Evolutionary conservation across 2,329 filamentous ascomycete species (phyloP), one percentile per base, ranked within the genome.

Genomic region (Akanthomyces uredinophilus): DNA sequence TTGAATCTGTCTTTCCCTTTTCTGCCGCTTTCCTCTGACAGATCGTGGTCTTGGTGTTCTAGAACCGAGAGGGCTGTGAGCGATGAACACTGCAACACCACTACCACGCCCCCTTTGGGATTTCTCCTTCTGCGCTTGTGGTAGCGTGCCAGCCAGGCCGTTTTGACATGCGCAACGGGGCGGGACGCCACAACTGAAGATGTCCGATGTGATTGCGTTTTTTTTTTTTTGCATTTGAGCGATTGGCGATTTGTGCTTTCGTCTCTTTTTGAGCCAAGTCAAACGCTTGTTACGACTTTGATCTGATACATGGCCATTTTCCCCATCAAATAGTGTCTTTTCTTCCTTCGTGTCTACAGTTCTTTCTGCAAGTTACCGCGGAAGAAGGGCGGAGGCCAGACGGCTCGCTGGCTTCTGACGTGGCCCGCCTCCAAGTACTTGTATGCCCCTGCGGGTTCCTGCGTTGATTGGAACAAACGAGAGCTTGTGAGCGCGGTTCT

Each of bases 151-250:
- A 27, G n/a, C 41, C 20, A 22, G n/a, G 55, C 55, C 55, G 44
- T 58, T 58, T 57, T 55, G 32, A 35, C 32, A 11, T 35, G 32
- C n/a, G 46, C 8, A 58, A 58, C 55, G 55, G 55, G 55, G 32
- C 44, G 44, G 20, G 41, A 37, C 55, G 55, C 55, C 55, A 58
- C 55, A 58, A 58, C 55, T 58, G 55, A 58, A 49, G 32, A 58
- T 58, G 50, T 29, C 44, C 55, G 55, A 58, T 58, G 55, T 32
- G 44, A 58, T 50, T 58, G 54, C 54, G 37, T 35, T 56, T n/a
- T n/a, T n/a, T n/a, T n/a, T n/a, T n/a, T n/a, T 46, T 53, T 56
- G 53, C 53, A 46, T 56, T 29, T 46, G 53, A 18, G 53, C 41
- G 24, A 35, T 46, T 27, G 35, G 18, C 20, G 18, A n/a, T n/a